Conservation (phyloP, 768 basidiomycete genomes). For the Coprinellus micaceus region DNA sequence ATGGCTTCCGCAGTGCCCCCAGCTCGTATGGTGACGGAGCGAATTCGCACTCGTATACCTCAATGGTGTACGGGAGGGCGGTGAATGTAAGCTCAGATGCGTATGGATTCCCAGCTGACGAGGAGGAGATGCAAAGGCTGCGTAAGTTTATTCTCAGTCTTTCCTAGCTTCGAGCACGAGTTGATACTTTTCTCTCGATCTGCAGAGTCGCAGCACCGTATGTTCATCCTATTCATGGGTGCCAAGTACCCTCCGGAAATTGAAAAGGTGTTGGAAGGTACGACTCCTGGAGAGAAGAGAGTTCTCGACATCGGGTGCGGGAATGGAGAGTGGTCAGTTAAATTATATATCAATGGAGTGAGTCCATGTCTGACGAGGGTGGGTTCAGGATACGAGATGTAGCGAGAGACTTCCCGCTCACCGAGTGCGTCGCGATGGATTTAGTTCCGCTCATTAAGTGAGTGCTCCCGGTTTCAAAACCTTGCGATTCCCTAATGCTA, state of each 20-base stretch:
- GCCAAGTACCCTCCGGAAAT: conserved; percentile 59
- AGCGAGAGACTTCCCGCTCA: conserved; percentile 68
- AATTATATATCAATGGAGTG: background rate
- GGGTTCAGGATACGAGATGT: conserved; percentile 81
- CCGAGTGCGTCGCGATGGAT: conserved; percentile 70
- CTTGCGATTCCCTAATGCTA: too few species aligned
- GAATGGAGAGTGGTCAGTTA: conserved; percentile 64
- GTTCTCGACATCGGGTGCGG: conserved; percentile 78
- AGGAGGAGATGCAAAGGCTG: conserved; percentile 68
- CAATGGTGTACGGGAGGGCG: conserved; percentile 65
- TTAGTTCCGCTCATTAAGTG: conserved; percentile 69
- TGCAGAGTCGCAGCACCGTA: conserved; percentile 62
- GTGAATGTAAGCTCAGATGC: conserved; percentile 80
- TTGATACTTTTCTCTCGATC: conserved; percentile 7
- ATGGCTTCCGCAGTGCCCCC: too few species aligned
- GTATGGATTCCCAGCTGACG: conserved; percentile 75
- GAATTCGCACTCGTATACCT: too few species aligned
- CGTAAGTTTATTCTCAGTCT: conserved; percentile 36
- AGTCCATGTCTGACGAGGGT: too few species aligned
- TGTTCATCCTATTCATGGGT: conserved; percentile 64
- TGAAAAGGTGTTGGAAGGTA: conserved; percentile 46
- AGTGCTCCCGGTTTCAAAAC: background rate
- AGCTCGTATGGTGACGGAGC: too few species aligned
- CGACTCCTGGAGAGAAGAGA: conserved; percentile 47
- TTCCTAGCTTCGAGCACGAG: background rate